These are phyloP conservation scores for Isoetes engelmannii DNA, from an alignment of 83 land plant species.

Conservation along the genomic window DNA sequence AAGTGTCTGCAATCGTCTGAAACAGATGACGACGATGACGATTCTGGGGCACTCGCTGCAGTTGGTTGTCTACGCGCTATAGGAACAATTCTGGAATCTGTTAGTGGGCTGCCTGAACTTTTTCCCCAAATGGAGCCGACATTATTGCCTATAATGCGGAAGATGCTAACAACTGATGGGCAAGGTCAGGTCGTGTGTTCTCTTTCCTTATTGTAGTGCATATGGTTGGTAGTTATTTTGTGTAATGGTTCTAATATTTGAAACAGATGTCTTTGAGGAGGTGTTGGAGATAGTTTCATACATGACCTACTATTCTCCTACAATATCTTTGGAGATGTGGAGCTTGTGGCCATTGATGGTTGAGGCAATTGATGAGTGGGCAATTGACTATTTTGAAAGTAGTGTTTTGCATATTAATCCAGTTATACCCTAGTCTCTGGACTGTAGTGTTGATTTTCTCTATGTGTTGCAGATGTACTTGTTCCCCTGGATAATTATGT, in stretches of 20 bases:
- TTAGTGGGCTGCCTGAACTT: conserved; percentile 79
- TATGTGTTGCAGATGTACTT: conserved; percentile 61
- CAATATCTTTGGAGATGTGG: conserved; percentile 95
- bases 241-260: no score
- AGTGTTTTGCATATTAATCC: conserved; percentile 15
- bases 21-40: conserved; percentile 93
- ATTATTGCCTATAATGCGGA: conserved; percentile 80
- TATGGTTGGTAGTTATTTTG: no score
- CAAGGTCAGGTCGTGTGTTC: conserved; percentile 53
- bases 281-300: conserved; percentile 96
- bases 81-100: conserved; percentile 95
- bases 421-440: not conserved
- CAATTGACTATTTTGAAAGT: conserved; percentile 96
- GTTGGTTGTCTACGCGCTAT: conserved; percentile 98
- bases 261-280: conserved; percentile 98
- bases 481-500: conserved; percentile 96
- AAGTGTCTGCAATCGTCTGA: conserved; percentile 84
- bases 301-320: conserved; percentile 92
- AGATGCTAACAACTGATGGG: conserved; percentile 95
- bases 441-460: not conserved
- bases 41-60: conserved; percentile 95
- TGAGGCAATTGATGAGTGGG: conserved; percentile 89
- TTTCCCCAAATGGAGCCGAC: conserved; percentile 87
- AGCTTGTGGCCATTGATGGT: conserved; percentile 95
- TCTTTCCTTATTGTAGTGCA: conserved; percentile 3